Evolutionary conservation across 495 filamentous ascomycete species (phyloP).

Genomic region (Daldinia bambusicola): DNA sequence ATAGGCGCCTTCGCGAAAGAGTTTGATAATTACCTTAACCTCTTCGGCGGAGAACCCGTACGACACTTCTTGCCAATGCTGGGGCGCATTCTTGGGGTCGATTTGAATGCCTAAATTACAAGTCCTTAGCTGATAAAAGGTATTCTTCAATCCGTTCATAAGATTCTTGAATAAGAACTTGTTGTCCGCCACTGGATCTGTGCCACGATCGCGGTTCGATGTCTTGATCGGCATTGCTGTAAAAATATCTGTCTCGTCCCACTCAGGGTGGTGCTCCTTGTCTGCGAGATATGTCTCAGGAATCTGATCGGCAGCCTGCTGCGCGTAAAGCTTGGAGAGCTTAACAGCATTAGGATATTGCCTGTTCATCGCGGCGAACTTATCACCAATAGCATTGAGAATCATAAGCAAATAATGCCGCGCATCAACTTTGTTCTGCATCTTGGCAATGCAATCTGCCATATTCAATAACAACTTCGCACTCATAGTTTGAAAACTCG

Average conservation of each 20-base stretch:
- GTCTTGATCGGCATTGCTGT: constrained; percentile 95
- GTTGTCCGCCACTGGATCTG: constrained; percentile 96
- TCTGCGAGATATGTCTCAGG: constrained; percentile 87
- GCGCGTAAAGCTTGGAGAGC: constrained; percentile 77
- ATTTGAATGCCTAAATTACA: constrained; percentile 79
- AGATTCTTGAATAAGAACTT: constrained; percentile 98
- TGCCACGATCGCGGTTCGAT: constrained; percentile 87
- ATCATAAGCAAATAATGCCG: constrained; percentile 98
- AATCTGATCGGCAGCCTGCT: constrained; percentile 70
- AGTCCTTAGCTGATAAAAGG: constrained; percentile 91
- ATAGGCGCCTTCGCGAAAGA: constrained; percentile 94
- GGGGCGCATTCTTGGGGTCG: constrained; percentile 79
- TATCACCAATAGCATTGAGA: constrained; percentile 95
- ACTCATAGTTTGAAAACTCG: constrained; percentile 99
- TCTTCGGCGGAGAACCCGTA: constrained; percentile 98
- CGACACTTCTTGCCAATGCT: constrained; percentile 94
- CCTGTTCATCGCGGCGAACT: constrained; percentile 97
- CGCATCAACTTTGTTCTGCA: constrained; percentile 90
- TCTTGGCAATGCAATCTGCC: constrained; percentile 93
- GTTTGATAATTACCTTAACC: constrained; percentile 93
- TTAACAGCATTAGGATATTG: constrained; percentile 96
- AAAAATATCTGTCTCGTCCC: constrained; percentile 99
- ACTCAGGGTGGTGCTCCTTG: constrained; percentile 81
- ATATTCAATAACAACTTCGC: constrained; percentile 96
- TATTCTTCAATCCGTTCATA: constrained; percentile 96